Evolutionary conservation across 257 asterid species (phyloP), one percentile per base, ranked within the genome.

Genomic region (Fraxinus anomala): DNA sequence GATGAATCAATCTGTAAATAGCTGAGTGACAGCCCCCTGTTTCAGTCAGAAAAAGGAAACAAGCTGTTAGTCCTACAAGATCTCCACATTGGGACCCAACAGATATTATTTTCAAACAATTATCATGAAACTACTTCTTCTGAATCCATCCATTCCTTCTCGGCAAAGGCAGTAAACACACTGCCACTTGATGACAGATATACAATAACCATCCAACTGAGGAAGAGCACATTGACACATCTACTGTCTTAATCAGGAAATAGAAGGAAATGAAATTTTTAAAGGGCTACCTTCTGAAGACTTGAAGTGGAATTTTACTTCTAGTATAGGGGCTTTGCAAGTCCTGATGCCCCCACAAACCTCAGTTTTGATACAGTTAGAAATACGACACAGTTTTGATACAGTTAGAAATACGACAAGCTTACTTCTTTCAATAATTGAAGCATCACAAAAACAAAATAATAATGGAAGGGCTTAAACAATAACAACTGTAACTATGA

Each of bases 21-120:
- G 80, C 88, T 89, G 80, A 89, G 91, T 77, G 89, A 80, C 69
- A 95, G 85, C 82, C 80, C 92, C 94, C 98, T 95, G 91, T 82
- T 72, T 85, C 84, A 86, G 81, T 71, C 56, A 76, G 80, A 83
- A 84, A 33, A 74, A 81, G 65, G 59, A 30, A 80, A 39, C 74
- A 81, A 30, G 37, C 70, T 70, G 74, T 79, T 47, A 72, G 84
- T 30, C 44, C 81, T 33, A 69, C 54, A 68, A 74, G 67, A 80
- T 40, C 30, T 67, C 51, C 75, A 44, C 72, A 65, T 13, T 14
- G 73, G 66, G 80, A 40, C 69, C 26, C 68, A 40, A 71, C 12
- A 47, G 36, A 56, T 71, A 72, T 61, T n/a, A n/a, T 23, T 16
- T 72, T 76, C 65, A 72, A 79, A 77, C 39, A 72, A 36, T 73